phyloP scores from a whole-genome alignment of 2,329 filamentous ascomycete species.

The Stenocarpella maydis region DNA sequence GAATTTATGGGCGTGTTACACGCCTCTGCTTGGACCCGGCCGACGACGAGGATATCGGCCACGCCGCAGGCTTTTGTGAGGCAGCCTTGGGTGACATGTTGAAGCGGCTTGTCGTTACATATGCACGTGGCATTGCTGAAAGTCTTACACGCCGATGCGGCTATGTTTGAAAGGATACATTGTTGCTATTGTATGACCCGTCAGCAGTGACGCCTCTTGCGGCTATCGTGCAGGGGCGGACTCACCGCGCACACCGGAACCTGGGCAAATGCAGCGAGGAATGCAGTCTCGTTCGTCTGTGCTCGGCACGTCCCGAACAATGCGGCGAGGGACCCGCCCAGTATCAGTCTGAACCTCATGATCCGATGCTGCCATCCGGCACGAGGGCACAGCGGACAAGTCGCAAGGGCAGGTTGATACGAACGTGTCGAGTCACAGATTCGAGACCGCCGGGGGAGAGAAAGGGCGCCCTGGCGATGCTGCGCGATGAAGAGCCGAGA shows the following conservation, averaged over 20 bases:
- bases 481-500: background rate
- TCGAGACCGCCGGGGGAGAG: slow-evolving; percentile 9
- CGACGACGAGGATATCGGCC: slow-evolving; percentile 43
- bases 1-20: slow-evolving; percentile 46
- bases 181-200: slow-evolving; percentile 33
- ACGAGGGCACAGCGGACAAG: background rate
- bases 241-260: slow-evolving; percentile 26
- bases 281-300: slow-evolving; percentile 22
- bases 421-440: slow-evolving; percentile 14
- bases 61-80: slow-evolving; percentile 40
- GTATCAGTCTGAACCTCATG: background rate
- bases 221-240: background rate
- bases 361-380: background rate
- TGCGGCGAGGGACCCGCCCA: background rate
- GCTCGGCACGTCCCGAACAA: slow-evolving; percentile 10
- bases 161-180: slow-evolving; percentile 39
- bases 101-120: slow-evolving; percentile 40
- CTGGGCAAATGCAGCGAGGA: slow-evolving; percentile 23
- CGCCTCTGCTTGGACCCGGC: slow-evolving; percentile 43
- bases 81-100: slow-evolving; percentile 38
- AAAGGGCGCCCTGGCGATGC: background rate
- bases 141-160: slow-evolving; percentile 39
- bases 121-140: slow-evolving; percentile 42
- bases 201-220: background rate
- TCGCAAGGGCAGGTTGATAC: background rate